Base-by-base conservation (phyloP, 176 grass and related monocot species). In the Oryza glaberrima region DNA sequence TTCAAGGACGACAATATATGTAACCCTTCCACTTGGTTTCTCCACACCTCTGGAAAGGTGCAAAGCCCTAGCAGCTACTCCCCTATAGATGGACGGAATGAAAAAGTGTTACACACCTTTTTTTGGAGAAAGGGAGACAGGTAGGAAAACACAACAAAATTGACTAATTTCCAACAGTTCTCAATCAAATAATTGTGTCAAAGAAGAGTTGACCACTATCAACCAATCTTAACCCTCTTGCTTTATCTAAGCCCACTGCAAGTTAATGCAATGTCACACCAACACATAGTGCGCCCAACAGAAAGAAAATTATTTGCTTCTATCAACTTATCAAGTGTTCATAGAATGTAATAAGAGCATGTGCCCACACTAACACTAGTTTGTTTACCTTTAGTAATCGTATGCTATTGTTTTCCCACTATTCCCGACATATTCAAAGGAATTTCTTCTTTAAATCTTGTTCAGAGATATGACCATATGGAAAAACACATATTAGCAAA, bases 1-100 rank as follows among this genome's bases (percentile, higher is more conserved):
- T 94, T 99, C 96, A 64, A 99, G 90, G 84, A 99, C 96, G 77
- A 99, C 96, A 76, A 86, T 96, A 69, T 99, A 99, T 64, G 93
- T 99, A 69, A 99, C 93, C 85, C 90, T 90, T 70, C 96, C 96
- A 72, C 96, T 99, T 88, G 96, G 96, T 77, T 99, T 99, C 88
- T 99, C 96, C 28, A 99, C 96, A 32, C 90, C 96, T 94, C 91
- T 90, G 28, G 96, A 99, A 84, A 99, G 93, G 83, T 99, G 96
- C 80, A 99, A 88, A 75, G 96, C 96, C 91, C 93, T 99, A 81
- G 96, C 96, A 45, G 96, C 96, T 92, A 99, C 96, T 83, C 96
- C 96, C 76, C 96, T 99, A 41, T 51, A 89, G n/a, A 81, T 72
- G 70, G 77, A 85, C 68, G 28, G 7, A 77, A 75, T 69, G 44